Conservation (phyloP, 352 stramenopile genomes). For the Phytophthora gonapodyides region DNA sequence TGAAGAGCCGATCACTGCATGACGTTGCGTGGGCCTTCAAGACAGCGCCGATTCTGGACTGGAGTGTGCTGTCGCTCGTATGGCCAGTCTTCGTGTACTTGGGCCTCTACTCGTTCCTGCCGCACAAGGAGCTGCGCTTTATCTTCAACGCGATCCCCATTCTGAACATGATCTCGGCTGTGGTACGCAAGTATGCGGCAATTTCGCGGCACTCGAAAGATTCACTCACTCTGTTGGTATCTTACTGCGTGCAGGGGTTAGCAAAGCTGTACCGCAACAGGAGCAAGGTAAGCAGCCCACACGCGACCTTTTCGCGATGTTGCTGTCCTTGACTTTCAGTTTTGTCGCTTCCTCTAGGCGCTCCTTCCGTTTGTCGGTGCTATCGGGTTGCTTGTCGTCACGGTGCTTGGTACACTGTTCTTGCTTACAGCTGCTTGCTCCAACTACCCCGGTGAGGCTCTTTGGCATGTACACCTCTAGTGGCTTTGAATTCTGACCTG, state of each 20-base stretch:
- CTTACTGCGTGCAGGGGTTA: conserved; percentile 40
- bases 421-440: conserved; percentile 75
- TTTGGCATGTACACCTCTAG: background rate
- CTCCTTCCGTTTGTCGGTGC: conserved; percentile 58
- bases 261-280: conserved; percentile 71
- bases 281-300: conserved; percentile 46
- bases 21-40: conserved; percentile 44
- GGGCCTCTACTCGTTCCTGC: conserved; percentile 94
- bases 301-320: too few relatives aligned
- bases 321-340: background rate
- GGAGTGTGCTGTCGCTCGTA: conserved; percentile 54
- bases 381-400: conserved; percentile 52
- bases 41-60: conserved; percentile 52
- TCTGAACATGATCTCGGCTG: conserved; percentile 92
- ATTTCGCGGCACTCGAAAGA: background rate
- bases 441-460: conserved; percentile 93
- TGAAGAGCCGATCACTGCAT: conserved; percentile 48
- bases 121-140: conserved; percentile 99
- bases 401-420: conserved; percentile 49
- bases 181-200: conserved; percentile 51
- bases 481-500: too few relatives aligned
- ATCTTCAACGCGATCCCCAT: conserved; percentile 97
- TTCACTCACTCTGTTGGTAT: background rate
- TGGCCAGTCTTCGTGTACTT: conserved; percentile 90
- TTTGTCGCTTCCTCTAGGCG: conserved; percentile 32